Percentiles rank a stretch among this genome's conserved stretches.
These are phyloP conservation scores for Hyphodiscus sp. DNA, from an alignment of 2,329 filamentous ascomycete genomes.

Conservation along the genomic window DNA sequence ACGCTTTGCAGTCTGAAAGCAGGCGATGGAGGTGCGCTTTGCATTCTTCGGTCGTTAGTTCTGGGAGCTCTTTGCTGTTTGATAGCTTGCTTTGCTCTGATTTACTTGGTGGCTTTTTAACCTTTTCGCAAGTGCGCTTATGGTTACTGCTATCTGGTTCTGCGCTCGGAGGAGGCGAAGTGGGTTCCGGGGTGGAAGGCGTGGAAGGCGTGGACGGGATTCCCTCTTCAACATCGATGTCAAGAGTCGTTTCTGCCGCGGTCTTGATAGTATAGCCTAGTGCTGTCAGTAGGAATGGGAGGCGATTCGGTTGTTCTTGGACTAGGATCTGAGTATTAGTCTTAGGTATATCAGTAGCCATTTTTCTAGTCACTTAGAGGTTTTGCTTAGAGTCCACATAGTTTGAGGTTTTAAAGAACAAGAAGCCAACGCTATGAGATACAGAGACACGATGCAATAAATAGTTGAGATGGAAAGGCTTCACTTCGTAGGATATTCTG, in stretches of 20 bases:
- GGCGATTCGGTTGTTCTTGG: background rate
- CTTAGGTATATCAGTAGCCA: background rate
- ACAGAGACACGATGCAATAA: too few relatives aligned
- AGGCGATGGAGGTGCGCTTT: background rate
- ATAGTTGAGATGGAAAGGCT: too few relatives aligned
- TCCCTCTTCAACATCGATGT: background rate
- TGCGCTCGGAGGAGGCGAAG: background rate
- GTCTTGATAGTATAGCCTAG: background rate
- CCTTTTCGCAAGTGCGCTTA: background rate
- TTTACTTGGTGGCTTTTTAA: background rate
- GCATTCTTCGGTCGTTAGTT: background rate
- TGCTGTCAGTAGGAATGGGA: background rate
- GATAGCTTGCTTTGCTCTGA: background rate
- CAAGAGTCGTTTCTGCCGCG: background rate
- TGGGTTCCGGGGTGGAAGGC: background rate
- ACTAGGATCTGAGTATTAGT: background rate
- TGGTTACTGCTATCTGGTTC: background rate
- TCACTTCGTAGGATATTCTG: too few relatives aligned
- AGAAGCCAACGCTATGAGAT: too few relatives aligned
- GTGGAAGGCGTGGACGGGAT: background rate
- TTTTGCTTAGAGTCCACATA: too few relatives aligned
- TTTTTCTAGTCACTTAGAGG: background rate
- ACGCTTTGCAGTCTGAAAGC: background rate
- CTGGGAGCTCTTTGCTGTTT: background rate
- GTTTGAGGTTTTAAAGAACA: too few relatives aligned